Evolutionary conservation across 2,329 filamentous ascomycete species (phyloP).

Genomic region (Triangularia setosa): DNA sequence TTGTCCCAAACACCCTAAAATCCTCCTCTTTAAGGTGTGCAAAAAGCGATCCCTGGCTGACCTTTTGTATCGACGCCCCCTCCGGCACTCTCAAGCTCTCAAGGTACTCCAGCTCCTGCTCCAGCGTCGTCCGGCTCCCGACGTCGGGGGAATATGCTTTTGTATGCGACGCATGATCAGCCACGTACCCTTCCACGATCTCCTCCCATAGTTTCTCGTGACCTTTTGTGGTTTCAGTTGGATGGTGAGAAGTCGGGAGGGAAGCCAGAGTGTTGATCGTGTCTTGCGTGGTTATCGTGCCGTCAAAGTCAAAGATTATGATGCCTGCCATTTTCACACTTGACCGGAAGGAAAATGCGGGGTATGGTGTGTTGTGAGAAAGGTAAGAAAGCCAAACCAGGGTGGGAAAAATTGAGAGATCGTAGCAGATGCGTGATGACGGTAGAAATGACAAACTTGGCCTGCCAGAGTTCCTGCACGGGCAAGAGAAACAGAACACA

Average conservation of each 20-base stretch:
- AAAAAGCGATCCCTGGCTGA: slow-evolving; percentile 45
- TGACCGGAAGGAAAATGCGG: neutral
- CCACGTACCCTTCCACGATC: slow-evolving; percentile 44
- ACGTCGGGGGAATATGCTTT: slow-evolving; percentile 30
- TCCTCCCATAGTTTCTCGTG: slow-evolving; percentile 23
- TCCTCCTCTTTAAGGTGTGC: slow-evolving; percentile 32
- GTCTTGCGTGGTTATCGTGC: slow-evolving; percentile 53
- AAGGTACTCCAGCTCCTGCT: slow-evolving; percentile 42
- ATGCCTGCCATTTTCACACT: neutral
- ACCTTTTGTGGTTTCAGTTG: neutral
- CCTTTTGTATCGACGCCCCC: slow-evolving; percentile 41
- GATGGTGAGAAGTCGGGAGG: slow-evolving; percentile 38
- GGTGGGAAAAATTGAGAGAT: neutral
- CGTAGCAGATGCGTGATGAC: neutral
- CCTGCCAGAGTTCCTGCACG: neutral
- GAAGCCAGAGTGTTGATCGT: slow-evolving; percentile 47
- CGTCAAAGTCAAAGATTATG: slow-evolving; percentile 56
- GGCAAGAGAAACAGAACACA: neutral
- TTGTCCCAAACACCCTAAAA: slow-evolving; percentile 37
- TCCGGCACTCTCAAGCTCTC: slow-evolving; percentile 43
- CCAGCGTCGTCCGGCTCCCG: slow-evolving; percentile 34
- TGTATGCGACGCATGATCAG: slow-evolving; percentile 33
- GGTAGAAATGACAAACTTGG: neutral
- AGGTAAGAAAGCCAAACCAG: too few relatives aligned
- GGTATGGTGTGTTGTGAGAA: too few relatives aligned